phyloP scores from a whole-genome alignment of 176 grass and related monocot species.

The Rhynchospora pubera region DNA sequence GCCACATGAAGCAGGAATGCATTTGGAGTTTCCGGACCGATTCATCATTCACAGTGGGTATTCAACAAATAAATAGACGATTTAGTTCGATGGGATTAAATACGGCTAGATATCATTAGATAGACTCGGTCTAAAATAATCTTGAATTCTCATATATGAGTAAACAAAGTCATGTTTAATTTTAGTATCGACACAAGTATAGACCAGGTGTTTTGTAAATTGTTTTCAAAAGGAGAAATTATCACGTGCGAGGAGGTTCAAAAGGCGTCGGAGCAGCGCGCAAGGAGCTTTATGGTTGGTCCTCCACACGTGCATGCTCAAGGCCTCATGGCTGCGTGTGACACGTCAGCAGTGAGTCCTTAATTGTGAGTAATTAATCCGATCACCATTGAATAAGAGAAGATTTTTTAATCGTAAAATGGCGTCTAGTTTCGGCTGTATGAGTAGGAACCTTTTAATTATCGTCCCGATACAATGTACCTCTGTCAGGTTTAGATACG shows the following conservation, averaged over 20 bases:
- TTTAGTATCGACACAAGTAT: not conserved
- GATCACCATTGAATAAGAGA: not conserved
- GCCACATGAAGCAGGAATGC: not conserved
- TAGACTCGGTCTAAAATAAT: not conserved
- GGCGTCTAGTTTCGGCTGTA: not conserved
- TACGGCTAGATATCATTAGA: not conserved
- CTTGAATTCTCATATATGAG: not conserved
- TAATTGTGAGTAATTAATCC: not conserved
- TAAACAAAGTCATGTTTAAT: not conserved
- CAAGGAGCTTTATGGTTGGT: not conserved
- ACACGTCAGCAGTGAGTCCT: not conserved
- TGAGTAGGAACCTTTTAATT: not conserved
- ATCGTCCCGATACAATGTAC: slow-evolving; percentile 9
- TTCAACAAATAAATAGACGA: slow-evolving; percentile 6
- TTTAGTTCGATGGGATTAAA: not conserved
- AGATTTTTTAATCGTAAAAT: not conserved
- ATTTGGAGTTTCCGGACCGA: not conserved
- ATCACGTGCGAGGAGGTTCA: not conserved
- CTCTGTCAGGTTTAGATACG: not conserved
- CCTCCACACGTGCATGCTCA: not conserved
- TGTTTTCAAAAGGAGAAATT: not conserved
- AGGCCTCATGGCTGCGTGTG: not conserved
- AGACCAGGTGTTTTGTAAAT: not conserved
- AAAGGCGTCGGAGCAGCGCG: not conserved
- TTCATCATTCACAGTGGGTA: not conserved